Evolutionary conservation across 768 basidiomycete species (phyloP), one percentile per base, ranked within the genome.

Genomic region (Sarcodon aspratus): DNA sequence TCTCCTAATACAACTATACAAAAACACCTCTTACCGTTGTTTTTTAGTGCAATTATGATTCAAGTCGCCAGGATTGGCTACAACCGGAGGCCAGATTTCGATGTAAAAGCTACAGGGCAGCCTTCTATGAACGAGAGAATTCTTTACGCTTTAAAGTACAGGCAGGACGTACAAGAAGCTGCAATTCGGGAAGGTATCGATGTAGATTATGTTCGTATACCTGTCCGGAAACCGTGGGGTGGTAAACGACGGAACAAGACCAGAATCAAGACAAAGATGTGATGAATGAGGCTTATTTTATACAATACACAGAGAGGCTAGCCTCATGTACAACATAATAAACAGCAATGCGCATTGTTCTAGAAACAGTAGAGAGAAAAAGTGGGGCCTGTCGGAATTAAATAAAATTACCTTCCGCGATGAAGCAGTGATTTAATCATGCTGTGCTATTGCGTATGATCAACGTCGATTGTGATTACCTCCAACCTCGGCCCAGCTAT

Each of bases 51-150:
- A 1, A 78, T 81, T 45, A 63, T 80, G 17, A 73, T 81, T 46
- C 64, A 63, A 21, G 67, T 67, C 5, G 78, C 80, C 0, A 58
- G 57, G 9, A 61, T 74, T 13, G 80, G 77, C 3, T 80, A 78
- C 48, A 69, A 58, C 1, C 67, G 62, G 2, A 21, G 54, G 9
- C 75, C 78, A 3, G 66, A 68, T 9, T 80, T 76, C 54, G 65
- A 68, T 47, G 52, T 73, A 8, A 57, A 62, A 11, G 73, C 77
- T 4, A 66, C 65, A 0, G 67, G 67, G 9, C 69, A 79, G 50
- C 68, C 67, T 6, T 62, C 63, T 11, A 58, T 63, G 43, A 54
- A 57, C 9, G 65, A 69, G 52, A 66, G 75, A 36, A 72, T 80
- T 31, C 68, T 65, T 8, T 58, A 63, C 47, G 74, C 70, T 33